phyloP scores from a whole-genome alignment of 306 rosid species.

The Gillenia trifoliata region DNA sequence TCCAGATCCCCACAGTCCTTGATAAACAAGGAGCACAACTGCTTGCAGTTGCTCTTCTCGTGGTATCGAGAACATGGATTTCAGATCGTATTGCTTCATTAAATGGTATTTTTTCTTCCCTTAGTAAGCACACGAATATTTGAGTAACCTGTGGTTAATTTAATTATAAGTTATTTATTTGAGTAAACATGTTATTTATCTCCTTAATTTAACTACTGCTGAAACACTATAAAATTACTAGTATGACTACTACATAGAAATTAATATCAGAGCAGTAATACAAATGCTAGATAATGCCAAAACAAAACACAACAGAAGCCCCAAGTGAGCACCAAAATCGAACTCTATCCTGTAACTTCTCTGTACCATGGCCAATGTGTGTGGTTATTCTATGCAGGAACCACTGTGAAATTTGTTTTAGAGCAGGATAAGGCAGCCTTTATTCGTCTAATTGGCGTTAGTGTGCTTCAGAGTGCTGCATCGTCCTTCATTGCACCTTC shows the following conservation, averaged over 20 bases:
- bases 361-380: constrained; percentile 5
- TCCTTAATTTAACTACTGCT: background rate
- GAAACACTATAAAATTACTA: background rate
- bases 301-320: background rate
- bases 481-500: constrained; percentile 88
- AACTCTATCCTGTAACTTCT: background rate
- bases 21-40: constrained; percentile 97
- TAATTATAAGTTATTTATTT: background rate
- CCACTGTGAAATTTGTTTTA: constrained; percentile 78
- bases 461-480: constrained; percentile 81
- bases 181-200: background rate
- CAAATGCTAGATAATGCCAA: background rate
- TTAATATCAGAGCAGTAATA: background rate
- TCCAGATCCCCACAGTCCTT: constrained; percentile 79
- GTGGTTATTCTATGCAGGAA: constrained; percentile 50
- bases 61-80: constrained; percentile 90
- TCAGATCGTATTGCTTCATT: constrained; percentile 90
- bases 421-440: constrained; percentile 86
- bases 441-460: constrained; percentile 57
- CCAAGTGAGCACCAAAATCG: background rate
- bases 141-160: constrained; percentile 10
- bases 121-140: constrained; percentile 3
- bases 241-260: background rate
- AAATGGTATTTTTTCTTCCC: constrained; percentile 50
- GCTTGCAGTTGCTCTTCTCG: constrained; percentile 90